phyloP scores from a whole-genome alignment of 768 basidiomycete species.

The Suillus subluteus region DNA sequence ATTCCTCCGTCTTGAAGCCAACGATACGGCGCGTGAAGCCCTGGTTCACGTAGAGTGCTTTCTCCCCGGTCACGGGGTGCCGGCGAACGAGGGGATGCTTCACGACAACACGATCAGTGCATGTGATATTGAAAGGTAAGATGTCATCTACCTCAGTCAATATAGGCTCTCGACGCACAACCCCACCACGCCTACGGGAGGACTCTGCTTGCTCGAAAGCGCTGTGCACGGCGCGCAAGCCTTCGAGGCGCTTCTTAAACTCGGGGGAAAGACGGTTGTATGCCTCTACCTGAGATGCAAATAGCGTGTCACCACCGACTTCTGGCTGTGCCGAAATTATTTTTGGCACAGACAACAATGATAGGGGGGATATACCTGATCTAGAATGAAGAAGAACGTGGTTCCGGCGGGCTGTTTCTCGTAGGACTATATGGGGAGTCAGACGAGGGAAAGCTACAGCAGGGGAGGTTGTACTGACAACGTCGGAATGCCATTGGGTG shows the following conservation, averaged over 20 bases:
- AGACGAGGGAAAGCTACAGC: not conserved
- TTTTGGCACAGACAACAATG: not conserved
- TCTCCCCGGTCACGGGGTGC: constrained; percentile 67
- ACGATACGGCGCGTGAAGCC: constrained; percentile 59
- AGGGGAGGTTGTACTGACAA: constrained; percentile 36
- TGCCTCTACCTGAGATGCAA: constrained; percentile 59
- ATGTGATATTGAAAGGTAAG: constrained; percentile 1
- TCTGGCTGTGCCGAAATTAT: constrained; percentile 29
- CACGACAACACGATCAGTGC: constrained; percentile 2
- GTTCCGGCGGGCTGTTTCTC: constrained; percentile 59
- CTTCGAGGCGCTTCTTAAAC: constrained; percentile 60
- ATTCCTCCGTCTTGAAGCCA: constrained; percentile 58
- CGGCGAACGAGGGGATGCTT: constrained; percentile 59
- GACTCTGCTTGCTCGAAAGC: constrained; percentile 55
- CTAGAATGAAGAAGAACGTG: constrained; percentile 60
- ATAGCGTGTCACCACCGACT: constrained; percentile 58
- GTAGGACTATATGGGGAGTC: constrained; percentile 42
- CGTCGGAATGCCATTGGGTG: constrained; percentile 59
- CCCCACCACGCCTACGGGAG: constrained; percentile 45
- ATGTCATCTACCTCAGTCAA: constrained; percentile 42
- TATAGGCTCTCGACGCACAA: constrained; percentile 53
- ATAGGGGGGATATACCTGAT: constrained; percentile 35
- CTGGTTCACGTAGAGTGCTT: constrained; percentile 60
- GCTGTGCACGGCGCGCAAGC: constrained; percentile 58
- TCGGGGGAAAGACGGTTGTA: constrained; percentile 61